Base-by-base conservation (phyloP, 805 yeast genomes). In the Kodamaea laetipori region DNA sequence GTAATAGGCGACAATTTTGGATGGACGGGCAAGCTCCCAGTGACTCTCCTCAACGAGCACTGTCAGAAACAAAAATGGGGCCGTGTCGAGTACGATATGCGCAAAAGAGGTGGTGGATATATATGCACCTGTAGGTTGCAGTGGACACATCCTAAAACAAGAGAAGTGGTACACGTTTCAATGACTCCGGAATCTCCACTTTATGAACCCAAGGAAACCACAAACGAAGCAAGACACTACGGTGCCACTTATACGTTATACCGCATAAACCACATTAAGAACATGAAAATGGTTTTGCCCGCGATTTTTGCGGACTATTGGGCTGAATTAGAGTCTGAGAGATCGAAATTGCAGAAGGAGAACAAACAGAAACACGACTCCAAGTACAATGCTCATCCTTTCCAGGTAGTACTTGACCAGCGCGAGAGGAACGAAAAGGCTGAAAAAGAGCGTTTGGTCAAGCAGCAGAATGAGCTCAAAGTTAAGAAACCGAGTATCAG, bases 1-100 rank as follows among this genome's bases (percentile, higher is more conserved):
- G 71, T 61, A 15, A 63, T 71, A 23, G 75, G 74, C 10, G 82
- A 85, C 11, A 77, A 84, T 27, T 68, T 82, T 35, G 88, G 92
- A 21, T 90, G 97, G 97, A 90, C 97, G 0, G 99, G 99, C 1
- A 92, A 92, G 55, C 70, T 92, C 11, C 98, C 99, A 0, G 89
- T 86, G 2, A 82, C 94, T 0, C 64, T 92, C 12, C 73, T 92
- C 4, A 88, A 88, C 56, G 99, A 92, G 57, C 84, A 82, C 50
- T 86, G 94, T 49, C 97, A 88, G 60, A 86, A 84, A 59, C 81
- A 78, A 46, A 88, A 89, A 63, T 92, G 99, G 99, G 84, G 82
- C 46, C 84, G 83, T 51, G 95, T 88, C 3, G 82, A 77, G 16
- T 87, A 88, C 52, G 90, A 86, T 38, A 82, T 84, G 86, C 74